These are phyloP conservation scores for Botrytis cinerea DNA, from an alignment of 2,329 filamentous ascomycete species.

Conservation along the genomic window DNA sequence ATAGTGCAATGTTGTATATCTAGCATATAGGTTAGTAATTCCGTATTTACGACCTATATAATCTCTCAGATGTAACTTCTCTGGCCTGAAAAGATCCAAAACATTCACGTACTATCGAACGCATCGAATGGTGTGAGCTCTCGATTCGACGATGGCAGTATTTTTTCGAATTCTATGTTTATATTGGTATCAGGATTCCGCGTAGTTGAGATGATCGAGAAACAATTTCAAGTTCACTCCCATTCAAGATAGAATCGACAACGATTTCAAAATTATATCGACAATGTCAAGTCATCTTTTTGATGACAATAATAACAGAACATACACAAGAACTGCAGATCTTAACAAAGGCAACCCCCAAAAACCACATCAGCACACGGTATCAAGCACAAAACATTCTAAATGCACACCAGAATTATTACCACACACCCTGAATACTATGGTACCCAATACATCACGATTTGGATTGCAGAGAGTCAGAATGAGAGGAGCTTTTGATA, in stretches of 20 bases:
- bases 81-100: neutral
- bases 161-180: too few species aligned
- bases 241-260: neutral
- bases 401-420: neutral
- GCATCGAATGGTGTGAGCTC: too few species aligned
- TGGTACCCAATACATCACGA: too few species aligned
- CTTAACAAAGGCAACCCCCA: rapidly evolving
- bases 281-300: neutral
- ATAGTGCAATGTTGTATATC: neutral
- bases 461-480: neutral
- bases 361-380: neutral
- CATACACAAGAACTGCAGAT: rapidly evolving
- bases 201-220: neutral
- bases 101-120: rapidly evolving
- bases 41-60: neutral
- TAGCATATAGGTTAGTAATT: neutral
- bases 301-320: neutral
- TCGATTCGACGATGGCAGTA: too few species aligned
- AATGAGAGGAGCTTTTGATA: neutral
- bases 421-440: neutral
- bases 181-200: rapidly evolving
- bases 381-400: neutral
- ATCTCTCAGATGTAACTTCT: neutral
- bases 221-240: neutral
- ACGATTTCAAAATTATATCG: neutral